These are phyloP conservation scores for Helianthus annuus DNA, from an alignment of 129 eudicot species.

Conservation along the genomic window HanXRQr2.0-SUNRISE NC_035443.2:52912913-52913412, in stretches of 20 bases:
- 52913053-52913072: too few species aligned
- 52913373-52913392: constrained; percentile 23
- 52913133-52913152: neutral
- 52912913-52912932: too few species aligned
- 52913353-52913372: constrained; percentile 21
- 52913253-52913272: constrained; percentile 36
- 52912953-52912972: too few species aligned
- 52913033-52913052: too few species aligned
- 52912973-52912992: too few species aligned
- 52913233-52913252: constrained; percentile 20
- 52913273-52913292: constrained; percentile 10
- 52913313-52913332: neutral
- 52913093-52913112: neutral
- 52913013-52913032: too few species aligned
- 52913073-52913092: neutral
- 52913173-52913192: constrained; percentile 12
- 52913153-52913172: constrained; percentile 11
- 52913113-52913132: neutral
- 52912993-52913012: too few species aligned
- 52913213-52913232: constrained; percentile 7
- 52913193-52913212: neutral
- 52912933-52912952: too few species aligned
- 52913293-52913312: constrained; percentile 37
- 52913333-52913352: constrained; percentile 8
- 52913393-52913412: constrained; percentile 31